Base-by-base conservation (phyloP, 495 filamentous ascomycete species). In the Xylaria telfairii region DNA sequence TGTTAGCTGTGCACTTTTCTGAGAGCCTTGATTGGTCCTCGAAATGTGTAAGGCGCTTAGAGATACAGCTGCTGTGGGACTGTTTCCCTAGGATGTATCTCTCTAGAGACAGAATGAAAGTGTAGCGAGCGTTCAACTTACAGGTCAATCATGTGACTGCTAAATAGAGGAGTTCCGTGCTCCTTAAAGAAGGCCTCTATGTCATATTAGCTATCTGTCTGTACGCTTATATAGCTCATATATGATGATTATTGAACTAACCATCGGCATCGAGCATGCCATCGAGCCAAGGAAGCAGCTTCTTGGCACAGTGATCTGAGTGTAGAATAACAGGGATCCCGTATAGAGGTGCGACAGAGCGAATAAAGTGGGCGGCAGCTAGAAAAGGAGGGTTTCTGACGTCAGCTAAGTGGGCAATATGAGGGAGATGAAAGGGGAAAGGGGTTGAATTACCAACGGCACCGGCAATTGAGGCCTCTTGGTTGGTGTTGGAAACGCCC, bases 121-220 rank as follows among this genome's bases (percentile, higher is more conserved):
- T 17, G 42, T 19, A 2, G 7, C 5, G 19, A 49, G 28, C 9
- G 21, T 39, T 13, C 37, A 32, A 65, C 69, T 72, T 78, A 80
- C 77, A 99, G 80, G 83, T 99, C 96, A 76, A 99, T 97, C 96
- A 99, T 98, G 88, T 99, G 96, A 75, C 85, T 90, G 77, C 90
- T 93, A 89, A 95, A 99, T 57, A 99, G 91, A 68, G 96, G 96
- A 81, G 94, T 91, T 81, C 92, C 92, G 81, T 96, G 90, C 77
- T 89, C 78, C 88, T 97, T 95, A 91, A 95, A 96, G 86, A 95
- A 93, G 64, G 83, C 84, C 90, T 99, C 96, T 79, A 97, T 94
- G 65, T 86, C 92, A 73, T 49, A 37, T 70, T n/a, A 65, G 49
- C 39, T 13, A 13, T 37, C n/a, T 24, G 6, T 32, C 19, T n/a